Conservation (phyloP, 495 filamentous ascomycete genomes). For the Podospora conica region DNA sequence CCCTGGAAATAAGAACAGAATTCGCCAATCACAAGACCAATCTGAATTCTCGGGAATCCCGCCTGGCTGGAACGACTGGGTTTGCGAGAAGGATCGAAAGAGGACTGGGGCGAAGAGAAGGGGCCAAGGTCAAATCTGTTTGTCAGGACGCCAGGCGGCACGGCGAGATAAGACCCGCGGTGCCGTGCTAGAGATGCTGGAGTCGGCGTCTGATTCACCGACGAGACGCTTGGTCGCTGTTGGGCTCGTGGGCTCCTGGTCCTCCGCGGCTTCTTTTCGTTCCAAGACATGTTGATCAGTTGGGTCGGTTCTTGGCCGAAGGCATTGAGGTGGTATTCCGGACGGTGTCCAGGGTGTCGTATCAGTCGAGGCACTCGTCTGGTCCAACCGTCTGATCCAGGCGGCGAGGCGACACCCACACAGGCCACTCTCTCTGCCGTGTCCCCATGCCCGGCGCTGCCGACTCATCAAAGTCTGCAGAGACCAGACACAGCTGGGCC, state of each 20-base stretch:
- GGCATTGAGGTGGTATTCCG: neutral
- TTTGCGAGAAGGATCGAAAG: neutral
- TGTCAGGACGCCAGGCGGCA: neutral
- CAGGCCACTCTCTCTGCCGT: neutral
- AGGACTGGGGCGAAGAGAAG: neutral
- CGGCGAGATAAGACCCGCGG: neutral
- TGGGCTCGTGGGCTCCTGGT: neutral
- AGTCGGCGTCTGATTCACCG: neutral
- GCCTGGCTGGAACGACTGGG: neutral
- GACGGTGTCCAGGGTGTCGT: neutral
- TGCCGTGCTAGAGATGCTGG: neutral
- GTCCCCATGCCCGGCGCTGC: neutral
- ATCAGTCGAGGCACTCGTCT: neutral
- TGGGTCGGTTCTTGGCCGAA: neutral
- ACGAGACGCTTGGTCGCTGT: neutral
- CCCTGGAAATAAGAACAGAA: neutral
- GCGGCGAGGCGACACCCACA: neutral
- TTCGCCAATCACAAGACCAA: neutral
- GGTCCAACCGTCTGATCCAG: neutral
- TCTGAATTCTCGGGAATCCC: neutral
- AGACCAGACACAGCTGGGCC: neutral
- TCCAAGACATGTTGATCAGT: neutral
- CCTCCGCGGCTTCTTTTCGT: neutral
- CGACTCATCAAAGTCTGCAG: neutral
- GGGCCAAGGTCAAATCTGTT: neutral